These are phyloP conservation scores for Arachis monticola DNA, from an alignment of 331 rosid species.

Conservation along the genomic window DNA sequence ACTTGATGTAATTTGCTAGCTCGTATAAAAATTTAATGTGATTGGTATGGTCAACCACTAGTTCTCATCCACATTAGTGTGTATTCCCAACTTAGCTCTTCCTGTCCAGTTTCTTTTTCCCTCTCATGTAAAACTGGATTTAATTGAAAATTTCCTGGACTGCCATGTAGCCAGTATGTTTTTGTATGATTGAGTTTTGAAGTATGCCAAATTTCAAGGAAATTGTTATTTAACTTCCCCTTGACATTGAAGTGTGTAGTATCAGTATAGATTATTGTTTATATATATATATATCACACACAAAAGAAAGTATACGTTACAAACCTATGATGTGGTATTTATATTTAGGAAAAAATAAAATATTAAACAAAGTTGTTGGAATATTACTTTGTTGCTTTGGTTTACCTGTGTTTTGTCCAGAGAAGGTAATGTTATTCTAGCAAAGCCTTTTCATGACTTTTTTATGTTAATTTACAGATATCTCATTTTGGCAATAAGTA, in stretches of 20 bases:
- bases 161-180: conserved; percentile 32
- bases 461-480: conserved; percentile 59
- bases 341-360: neutral
- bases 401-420: conserved; percentile 14
- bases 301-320: neutral
- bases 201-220: neutral
- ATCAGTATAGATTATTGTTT: neutral
- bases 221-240: neutral
- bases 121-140: conserved; percentile 1
- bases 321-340: neutral
- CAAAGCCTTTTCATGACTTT: conserved; percentile 26
- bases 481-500: conserved; percentile 66
- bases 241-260: neutral
- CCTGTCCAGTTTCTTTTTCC: neutral
- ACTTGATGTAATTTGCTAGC: neutral
- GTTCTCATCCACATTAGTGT: neutral
- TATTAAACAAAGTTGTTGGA: conserved; percentile 8
- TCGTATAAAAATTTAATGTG: conserved; percentile 19
- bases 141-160: neutral
- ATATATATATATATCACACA: conserved; percentile 37
- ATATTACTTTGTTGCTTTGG: conserved; percentile 27
- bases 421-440: conserved; percentile 18
- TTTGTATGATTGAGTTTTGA: conserved; percentile 66
- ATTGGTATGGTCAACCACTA: neutral
- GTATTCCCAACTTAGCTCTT: neutral